Conservation (phyloP, 176 grass and related monocot species). For the Rhynchospora pubera region DNA sequence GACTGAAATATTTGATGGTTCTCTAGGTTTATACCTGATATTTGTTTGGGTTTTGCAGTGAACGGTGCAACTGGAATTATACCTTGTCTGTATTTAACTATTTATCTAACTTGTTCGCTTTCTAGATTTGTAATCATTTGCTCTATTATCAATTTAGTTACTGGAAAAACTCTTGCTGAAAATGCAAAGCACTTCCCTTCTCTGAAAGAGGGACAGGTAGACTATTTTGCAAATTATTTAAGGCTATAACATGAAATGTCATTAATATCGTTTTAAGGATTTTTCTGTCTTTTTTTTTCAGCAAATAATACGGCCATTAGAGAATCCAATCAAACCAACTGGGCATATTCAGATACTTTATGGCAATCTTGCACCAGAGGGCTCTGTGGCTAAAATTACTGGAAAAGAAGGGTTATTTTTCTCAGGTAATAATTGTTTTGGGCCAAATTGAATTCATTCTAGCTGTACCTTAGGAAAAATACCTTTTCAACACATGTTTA, state of each 20-base stretch:
- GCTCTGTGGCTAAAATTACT: slow-evolving; percentile 98
- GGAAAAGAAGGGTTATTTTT: slow-evolving; percentile 98
- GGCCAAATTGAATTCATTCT: slow-evolving; percentile 1
- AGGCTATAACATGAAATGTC: background rate
- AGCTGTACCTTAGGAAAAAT: slow-evolving; percentile 19
- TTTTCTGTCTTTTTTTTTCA: slow-evolving; percentile 20
- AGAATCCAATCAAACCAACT: slow-evolving; percentile 93
- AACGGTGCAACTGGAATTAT: background rate
- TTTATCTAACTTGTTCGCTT: background rate
- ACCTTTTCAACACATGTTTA: background rate
- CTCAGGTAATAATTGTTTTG: slow-evolving; percentile 57
- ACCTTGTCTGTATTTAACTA: background rate
- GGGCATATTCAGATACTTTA: slow-evolving; percentile 99
- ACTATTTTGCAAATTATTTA: background rate
- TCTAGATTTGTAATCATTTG: background rate
- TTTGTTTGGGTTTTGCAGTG: background rate
- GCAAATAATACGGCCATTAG: slow-evolving; percentile 85
- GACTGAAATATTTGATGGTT: background rate
- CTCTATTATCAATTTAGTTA: slow-evolving; percentile 38
- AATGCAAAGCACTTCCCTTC: slow-evolving; percentile 78
- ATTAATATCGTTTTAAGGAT: background rate
- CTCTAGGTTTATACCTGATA: background rate
- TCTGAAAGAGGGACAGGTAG: slow-evolving; percentile 83
- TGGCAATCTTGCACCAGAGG: slow-evolving; percentile 94
- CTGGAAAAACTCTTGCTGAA: slow-evolving; percentile 92